Base-by-base conservation (phyloP, 1,284 basidiomycete species). In the Waitea zeae region DNA sequence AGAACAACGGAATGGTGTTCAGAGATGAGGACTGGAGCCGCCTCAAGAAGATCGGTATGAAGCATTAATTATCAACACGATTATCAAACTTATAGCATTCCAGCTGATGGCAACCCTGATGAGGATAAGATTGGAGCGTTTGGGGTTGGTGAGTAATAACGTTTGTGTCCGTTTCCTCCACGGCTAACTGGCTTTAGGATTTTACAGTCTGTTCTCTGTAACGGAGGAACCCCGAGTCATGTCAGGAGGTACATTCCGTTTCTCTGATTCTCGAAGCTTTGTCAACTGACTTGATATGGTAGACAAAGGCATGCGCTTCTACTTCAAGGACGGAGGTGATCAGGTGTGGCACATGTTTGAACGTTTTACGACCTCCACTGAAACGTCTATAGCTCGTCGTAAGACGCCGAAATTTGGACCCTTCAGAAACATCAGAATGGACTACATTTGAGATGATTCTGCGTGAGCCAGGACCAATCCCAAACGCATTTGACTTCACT, bases 171-270 rank as follows among this genome's bases (percentile, higher is more conserved):
- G n/a, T n/a, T n/a, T n/a, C n/a, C n/a, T n/a, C n/a, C n/a, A n/a
- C n/a, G n/a, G n/a, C n/a, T n/a, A n/a, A n/a, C n/a, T n/a, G n/a
- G n/a, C 20, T 29, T 3, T 29, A 78, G 78, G 80, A 0, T 84
- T 84, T 50, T 84, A 84, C 48, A 79, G 75, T 41, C 51, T 86
- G 14, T 84, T 86, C 49, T 83, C 79, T 0, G 70, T 83, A 1
- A 84, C 81, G n/a, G 92, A 97, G 42, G 80, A 88, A 43, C 93
- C 93, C 0, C 84, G 93, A 47, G 92, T 97, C 6, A 80, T 76
- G 7, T 90, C 84, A 12, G 90, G 86, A 49, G 70, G 77, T 76
- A 49, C 33, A 49, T 36, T 4, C n/a, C 12, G 17, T 17, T 32
- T 15, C n/a, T 34, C 34, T 5, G 19, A 17, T 12, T n/a, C 17